These are phyloP conservation scores for Verticillium tricorpus DNA, from an alignment of 2,329 filamentous ascomycete species.

Conservation along the genomic window DNA sequence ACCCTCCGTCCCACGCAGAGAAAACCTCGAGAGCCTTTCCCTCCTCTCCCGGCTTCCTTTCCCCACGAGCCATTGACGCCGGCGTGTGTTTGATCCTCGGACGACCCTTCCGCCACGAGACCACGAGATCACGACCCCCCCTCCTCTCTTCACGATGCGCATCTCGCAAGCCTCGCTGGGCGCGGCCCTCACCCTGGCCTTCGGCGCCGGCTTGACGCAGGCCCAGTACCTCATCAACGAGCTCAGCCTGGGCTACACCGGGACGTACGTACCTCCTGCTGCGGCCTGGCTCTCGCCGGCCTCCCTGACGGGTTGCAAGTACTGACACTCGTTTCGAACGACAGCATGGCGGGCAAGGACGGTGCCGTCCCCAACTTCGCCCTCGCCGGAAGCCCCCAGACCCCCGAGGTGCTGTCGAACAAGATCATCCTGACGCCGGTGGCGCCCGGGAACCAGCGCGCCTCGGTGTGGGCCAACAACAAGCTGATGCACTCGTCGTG, in stretches of 20 bases:
- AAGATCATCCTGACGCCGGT: conserved; percentile 88
- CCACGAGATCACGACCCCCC: not conserved
- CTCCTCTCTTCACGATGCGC: conserved; percentile 37
- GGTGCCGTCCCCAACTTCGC: conserved; percentile 47
- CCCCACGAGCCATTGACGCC: not conserved
- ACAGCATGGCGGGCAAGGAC: conserved; percentile 11
- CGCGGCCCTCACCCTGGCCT: conserved; percentile 33
- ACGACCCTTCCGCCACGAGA: not conserved
- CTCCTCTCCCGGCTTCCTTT: not conserved
- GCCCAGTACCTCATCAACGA: conserved; percentile 67
- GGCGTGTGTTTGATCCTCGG: not conserved
- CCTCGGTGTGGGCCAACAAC: conserved; percentile 73
- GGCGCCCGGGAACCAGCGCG: conserved; percentile 78
- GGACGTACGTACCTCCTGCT: conserved; percentile 45
- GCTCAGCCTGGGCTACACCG: conserved; percentile 72
- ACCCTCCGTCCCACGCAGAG: not conserved
- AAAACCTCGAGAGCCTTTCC: not conserved
- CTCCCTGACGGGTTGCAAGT: too few relatives aligned
- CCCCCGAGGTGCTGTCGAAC: conserved; percentile 72
- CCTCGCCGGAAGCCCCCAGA: conserved; percentile 50
- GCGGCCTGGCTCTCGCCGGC: not conserved
- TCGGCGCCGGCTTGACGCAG: conserved; percentile 45
- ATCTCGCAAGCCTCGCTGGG: conserved; percentile 14
- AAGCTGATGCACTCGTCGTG: conserved; percentile 63
- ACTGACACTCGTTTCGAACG: not conserved